Percentiles rank a stretch among this genome's conserved stretches.
Evolutionary conservation across 192 early-diverging fungal species (phyloP).

Genomic region (Entomortierella beljakovae): DNA sequence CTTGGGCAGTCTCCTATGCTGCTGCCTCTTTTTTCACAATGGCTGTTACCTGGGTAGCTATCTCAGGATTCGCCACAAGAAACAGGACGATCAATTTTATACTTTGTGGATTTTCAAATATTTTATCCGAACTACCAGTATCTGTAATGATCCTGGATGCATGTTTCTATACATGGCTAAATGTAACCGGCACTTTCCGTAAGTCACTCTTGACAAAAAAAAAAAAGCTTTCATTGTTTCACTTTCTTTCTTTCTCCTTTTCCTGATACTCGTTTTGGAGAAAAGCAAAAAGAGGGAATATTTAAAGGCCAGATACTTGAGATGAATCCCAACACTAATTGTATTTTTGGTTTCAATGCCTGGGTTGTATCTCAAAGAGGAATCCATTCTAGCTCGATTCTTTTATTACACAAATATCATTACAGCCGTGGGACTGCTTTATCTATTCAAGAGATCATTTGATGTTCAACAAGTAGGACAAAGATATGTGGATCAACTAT

Average conservation of each 20-base stretch:
- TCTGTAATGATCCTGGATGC: constrained; percentile 39
- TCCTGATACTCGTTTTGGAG: too few species aligned
- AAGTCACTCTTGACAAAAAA: neutral
- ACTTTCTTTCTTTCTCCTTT: too few species aligned
- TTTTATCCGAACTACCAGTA: constrained; percentile 36
- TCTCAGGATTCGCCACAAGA: constrained; percentile 27
- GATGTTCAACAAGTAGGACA: constrained; percentile 35
- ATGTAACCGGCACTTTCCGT: constrained; percentile 49
- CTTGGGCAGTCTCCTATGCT: constrained; percentile 43
- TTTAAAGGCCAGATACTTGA: too few species aligned
- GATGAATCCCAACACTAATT: too few species aligned
- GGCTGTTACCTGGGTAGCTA: constrained; percentile 37
- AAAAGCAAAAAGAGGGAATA: too few species aligned
- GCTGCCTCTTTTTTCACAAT: constrained; percentile 29
- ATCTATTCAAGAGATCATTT: constrained; percentile 38
- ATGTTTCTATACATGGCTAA: constrained; percentile 49
- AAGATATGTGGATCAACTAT: constrained; percentile 39
- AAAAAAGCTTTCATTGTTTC: neutral
- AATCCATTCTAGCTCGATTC: constrained; percentile 38
- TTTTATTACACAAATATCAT: constrained; percentile 53
- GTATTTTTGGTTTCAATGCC: too few species aligned
- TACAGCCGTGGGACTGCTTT: constrained; percentile 33
- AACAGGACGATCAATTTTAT: constrained; percentile 29
- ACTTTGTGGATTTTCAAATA: constrained; percentile 36
- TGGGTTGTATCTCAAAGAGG: constrained; percentile 33